Percentiles rank a stretch among this genome's conserved stretches.
Conservation (phyloP, 1,284 basidiomycete genomes). For the Mycosarcoma mackinlayi region DNA sequence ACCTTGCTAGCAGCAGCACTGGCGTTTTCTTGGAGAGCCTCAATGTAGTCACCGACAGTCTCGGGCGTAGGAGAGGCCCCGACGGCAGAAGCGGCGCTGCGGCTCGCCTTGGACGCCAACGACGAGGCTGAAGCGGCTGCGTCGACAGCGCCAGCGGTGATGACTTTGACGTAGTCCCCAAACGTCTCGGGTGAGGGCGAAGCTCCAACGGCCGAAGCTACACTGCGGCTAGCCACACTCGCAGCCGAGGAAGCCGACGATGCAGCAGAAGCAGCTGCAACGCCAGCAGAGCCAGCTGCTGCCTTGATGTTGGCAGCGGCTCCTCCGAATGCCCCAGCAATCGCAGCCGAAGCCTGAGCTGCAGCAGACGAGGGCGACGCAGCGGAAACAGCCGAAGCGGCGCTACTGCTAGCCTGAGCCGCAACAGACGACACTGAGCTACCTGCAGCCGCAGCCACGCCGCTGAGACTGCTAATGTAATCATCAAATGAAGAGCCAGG, state of each 20-base stretch:
- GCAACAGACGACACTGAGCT: constrained; percentile 23
- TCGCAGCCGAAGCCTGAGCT: constrained; percentile 14
- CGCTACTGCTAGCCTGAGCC: constrained; percentile 24
- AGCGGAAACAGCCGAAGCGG: constrained; percentile 25
- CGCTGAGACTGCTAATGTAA: constrained; percentile 27
- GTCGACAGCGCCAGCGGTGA: neutral
- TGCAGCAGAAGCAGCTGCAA: constrained; percentile 16
- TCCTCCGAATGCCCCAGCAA: constrained; percentile 9
- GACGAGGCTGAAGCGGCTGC: neutral
- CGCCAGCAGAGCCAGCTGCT: constrained; percentile 13
- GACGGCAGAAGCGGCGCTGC: constrained; percentile 26
- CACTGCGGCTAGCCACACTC: constrained; percentile 14
- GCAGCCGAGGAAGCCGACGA: constrained; percentile 23
- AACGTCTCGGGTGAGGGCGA: constrained; percentile 32
- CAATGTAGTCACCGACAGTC: constrained; percentile 27
- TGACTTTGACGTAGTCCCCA: constrained; percentile 28
- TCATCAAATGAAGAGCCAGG: constrained; percentile 43
- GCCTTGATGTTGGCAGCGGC: constrained; percentile 19
- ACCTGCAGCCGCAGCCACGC: constrained; percentile 11
- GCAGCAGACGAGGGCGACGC: constrained; percentile 12
- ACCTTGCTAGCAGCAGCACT: constrained; percentile 5
- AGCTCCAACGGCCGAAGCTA: constrained; percentile 36
- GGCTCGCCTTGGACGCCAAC: constrained; percentile 3
- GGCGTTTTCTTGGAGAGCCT: constrained; percentile 8
- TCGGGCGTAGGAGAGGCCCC: constrained; percentile 38